Evolutionary conservation across 805 yeast genomes (phyloP), one percentile per base, ranked within the genome.

Genomic region (Komagataella populi): DNA sequence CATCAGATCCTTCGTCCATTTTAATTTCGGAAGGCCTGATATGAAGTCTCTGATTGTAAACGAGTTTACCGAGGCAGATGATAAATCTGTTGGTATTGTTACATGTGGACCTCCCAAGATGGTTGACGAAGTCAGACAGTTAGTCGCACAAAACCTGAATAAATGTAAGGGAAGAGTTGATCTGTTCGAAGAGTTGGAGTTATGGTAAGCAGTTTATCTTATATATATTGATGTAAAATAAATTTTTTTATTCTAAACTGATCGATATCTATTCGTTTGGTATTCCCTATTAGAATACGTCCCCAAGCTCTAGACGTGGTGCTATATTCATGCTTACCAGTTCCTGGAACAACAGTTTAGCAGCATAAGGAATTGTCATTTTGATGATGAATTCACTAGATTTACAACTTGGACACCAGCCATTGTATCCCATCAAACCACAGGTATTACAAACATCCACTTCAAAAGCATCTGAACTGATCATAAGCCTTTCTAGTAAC

Each of bases 331-430:
- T 93, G n/a, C 97, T 87, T 63, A 93, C 74, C 59, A 93, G 76
- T 67, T 93, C 99, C 72, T 93, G 99, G 87, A 93, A 93, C 60
- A 93, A 72, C 60, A 93, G 73, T 69, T 93, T 93, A 49, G 99
- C 99, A n/a, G 99, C 99, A 62, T 93, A 93, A 5, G 99, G 99
- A 63, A 93, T 90, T 6, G 96, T 90, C 96, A 93, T 90, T 63
- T 84, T 86, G 56, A 88, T 83, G 49, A 91, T 83, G 52, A 81
- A 68, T 65, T 91, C 97, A 23, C 91, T 80, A 55, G 87, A 82
- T 71, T 85, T 85, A 75, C 99, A 93, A 14, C 93, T 78, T n/a
- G 95, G 84, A 71, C 99, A 93, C 98, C 98, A 93, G 45, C 91
- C 91, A 64, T 88, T 83, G 68, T 91, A 87, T 23, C 99, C 98